Percentiles rank a stretch among this genome's conserved stretches.
Conservation (phyloP, 2,329 filamentous ascomycete species). For the Nemania bipapillata region DNA sequence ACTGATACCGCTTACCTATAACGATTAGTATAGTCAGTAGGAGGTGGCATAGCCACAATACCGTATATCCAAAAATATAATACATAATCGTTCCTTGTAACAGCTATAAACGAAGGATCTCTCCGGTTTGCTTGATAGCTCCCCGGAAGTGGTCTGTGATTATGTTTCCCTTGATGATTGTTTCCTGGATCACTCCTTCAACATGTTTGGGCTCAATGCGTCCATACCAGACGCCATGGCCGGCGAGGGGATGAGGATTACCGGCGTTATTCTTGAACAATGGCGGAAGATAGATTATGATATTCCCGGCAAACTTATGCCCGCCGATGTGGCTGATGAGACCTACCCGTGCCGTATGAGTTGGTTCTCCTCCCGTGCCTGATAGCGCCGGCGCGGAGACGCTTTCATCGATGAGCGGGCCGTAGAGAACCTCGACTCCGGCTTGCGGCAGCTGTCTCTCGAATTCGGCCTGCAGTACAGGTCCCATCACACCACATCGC, state of each 20-base stretch:
- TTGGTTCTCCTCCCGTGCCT: constrained; percentile 41
- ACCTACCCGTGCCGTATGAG: constrained; percentile 68
- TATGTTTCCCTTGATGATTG: constrained; percentile 72
- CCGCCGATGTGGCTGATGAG: constrained; percentile 83
- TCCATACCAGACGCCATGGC: constrained; percentile 84
- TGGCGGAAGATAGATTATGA: constrained; percentile 82
- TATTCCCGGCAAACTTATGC: constrained; percentile 86
- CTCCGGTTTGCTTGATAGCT: constrained; percentile 67
- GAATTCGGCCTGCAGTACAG: constrained; percentile 77
- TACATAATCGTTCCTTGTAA: neutral
- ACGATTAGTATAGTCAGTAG: neutral
- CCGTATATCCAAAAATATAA: neutral
- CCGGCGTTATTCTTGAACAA: constrained; percentile 55
- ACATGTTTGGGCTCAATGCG: constrained; percentile 79
- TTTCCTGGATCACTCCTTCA: constrained; percentile 78
- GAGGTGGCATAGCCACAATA: too few relatives aligned
- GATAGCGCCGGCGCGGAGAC: constrained; percentile 47
- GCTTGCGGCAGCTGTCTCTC: constrained; percentile 64
- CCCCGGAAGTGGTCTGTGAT: constrained; percentile 78
- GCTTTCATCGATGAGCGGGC: constrained; percentile 56
- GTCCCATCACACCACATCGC: constrained; percentile 84
- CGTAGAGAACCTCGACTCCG: constrained; percentile 62
- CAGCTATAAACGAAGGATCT: constrained; percentile 62
- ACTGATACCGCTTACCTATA: neutral
- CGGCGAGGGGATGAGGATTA: constrained; percentile 68